Base-by-base conservation (phyloP, 768 basidiomycete species). In the Cystoderma amianthinum region DNA sequence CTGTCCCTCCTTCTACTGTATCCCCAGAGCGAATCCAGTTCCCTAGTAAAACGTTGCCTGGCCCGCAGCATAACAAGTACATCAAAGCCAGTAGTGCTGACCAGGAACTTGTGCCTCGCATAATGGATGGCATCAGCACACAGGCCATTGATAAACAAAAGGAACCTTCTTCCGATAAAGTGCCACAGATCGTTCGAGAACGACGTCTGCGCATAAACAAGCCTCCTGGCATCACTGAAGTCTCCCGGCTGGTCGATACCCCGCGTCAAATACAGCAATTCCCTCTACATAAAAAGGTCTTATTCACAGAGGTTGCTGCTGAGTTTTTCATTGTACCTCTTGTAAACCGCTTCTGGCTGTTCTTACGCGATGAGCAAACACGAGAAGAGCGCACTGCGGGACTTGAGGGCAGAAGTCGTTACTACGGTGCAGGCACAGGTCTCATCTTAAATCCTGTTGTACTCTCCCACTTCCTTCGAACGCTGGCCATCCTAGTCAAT, bases 341-440 rank as follows among this genome's bases (percentile, higher is more conserved):
- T 39, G 76, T 97, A 62, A 85, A 93, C 50, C 78, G 83, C n/a
- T 96, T 98, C 62, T 99, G 93, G 93, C 55, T 73, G n/a, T 90
- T 94, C 63, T 76, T 96, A 34, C 78, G 87, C 5, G 91, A 95
- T 50, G 82, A 88, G 52, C 80, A 86, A 50, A 70, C 76, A 2
- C 73, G 89, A 25, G 86, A 91, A 53, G 74, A 78, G 39, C 74
- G 87, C 32, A 83, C 83, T 2, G 69, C 74, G 2, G 70, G 71
- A 30, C 68, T 68, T n/a, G 62, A 72, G 19, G 65, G 64, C n/a
- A 56, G 79, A 19, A 58, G 71, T 32, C 69, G 69, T 40, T 90
- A 88, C 52, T 71, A 72, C 12, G 78, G 85, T 1, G 78, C 85
- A 0, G 90, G 89, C 7, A 83, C 88, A 0, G 88, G 87, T 0